phyloP scores from a whole-genome alignment of 1,284 basidiomycete species.

The Ceratobasidium sp. region DNA sequence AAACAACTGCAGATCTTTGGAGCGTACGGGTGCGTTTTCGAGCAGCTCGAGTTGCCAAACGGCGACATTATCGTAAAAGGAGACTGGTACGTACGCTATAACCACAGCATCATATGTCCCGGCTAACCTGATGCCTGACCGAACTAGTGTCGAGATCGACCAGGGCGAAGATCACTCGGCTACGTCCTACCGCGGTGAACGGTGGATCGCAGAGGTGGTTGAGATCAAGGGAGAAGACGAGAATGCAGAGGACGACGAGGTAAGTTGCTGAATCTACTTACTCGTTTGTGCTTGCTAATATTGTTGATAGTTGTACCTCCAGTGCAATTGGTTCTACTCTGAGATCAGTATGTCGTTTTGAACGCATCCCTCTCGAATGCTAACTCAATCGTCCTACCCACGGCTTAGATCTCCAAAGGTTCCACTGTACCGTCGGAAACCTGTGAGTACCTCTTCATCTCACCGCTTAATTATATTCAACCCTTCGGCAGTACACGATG shows the following conservation, averaged over 20 bases:
- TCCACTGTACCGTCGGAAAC: neutral
- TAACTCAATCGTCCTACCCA: neutral
- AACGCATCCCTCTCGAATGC: neutral
- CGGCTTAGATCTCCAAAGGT: neutral
- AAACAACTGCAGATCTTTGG: slow-evolving; percentile 30
- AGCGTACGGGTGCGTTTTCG: neutral
- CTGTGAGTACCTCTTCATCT: slow-evolving; percentile 5
- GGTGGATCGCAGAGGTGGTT: slow-evolving; percentile 20
- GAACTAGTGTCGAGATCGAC: slow-evolving; percentile 8
- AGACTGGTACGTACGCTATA: slow-evolving; percentile 3
- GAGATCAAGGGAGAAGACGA: slow-evolving; percentile 19
- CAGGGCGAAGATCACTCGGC: slow-evolving; percentile 8
- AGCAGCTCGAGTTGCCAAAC: neutral
- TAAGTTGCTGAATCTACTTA: neutral
- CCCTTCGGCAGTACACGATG: neutral
- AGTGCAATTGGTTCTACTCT: slow-evolving; percentile 32
- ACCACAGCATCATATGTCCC: neutral
- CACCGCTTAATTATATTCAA: neutral
- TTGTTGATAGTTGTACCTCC: neutral
- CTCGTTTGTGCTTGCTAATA: neutral
- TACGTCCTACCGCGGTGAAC: slow-evolving; percentile 6
- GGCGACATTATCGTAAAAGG: neutral
- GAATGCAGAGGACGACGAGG: neutral
- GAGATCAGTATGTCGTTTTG: neutral
- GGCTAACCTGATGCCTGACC: neutral